Conservation (phyloP, 495 filamentous ascomycete species). For the Penicillium cinerascens region DNA sequence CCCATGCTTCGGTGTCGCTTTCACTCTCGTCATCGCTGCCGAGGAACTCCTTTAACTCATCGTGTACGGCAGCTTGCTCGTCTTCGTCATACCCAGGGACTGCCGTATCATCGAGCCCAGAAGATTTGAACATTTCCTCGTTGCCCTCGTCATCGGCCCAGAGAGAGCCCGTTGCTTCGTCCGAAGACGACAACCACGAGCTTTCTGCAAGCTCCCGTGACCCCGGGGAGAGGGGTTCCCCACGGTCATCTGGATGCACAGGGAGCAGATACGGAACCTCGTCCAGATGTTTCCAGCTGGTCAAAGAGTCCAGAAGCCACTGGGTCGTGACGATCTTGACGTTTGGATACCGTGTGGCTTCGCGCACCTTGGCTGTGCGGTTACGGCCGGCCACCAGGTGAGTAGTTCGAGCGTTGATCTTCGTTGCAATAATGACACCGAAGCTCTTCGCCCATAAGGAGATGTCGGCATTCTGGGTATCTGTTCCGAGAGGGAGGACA, state of each 20-base stretch:
- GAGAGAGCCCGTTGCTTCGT: conserved; percentile 42
- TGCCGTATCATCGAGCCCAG: conserved; percentile 30
- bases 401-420: conserved; percentile 56
- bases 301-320: conserved; percentile 82
- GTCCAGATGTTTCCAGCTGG: conserved; percentile 69
- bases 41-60: conserved; percentile 76
- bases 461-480: conserved; percentile 75
- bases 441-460: conserved; percentile 80
- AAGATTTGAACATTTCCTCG: conserved; percentile 41
- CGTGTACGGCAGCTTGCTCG: conserved; percentile 54
- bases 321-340: conserved; percentile 87
- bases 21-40: conserved; percentile 62
- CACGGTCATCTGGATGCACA: conserved; percentile 60
- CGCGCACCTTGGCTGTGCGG: conserved; percentile 83
- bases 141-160: conserved; percentile 41
- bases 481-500: conserved; percentile 74
- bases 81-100: conserved; percentile 44
- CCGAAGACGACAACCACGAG: conserved; percentile 40
- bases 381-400: conserved; percentile 71
- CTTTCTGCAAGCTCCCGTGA: conserved; percentile 34
- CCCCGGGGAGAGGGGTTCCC: conserved; percentile 34
- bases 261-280: conserved; percentile 71
- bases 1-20: conserved; percentile 38
- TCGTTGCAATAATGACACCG: conserved; percentile 66
- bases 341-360: conserved; percentile 65